Base-by-base conservation (phyloP, 2,329 filamentous ascomycete genomes). In the Chalaropsis ovoidea region DNA sequence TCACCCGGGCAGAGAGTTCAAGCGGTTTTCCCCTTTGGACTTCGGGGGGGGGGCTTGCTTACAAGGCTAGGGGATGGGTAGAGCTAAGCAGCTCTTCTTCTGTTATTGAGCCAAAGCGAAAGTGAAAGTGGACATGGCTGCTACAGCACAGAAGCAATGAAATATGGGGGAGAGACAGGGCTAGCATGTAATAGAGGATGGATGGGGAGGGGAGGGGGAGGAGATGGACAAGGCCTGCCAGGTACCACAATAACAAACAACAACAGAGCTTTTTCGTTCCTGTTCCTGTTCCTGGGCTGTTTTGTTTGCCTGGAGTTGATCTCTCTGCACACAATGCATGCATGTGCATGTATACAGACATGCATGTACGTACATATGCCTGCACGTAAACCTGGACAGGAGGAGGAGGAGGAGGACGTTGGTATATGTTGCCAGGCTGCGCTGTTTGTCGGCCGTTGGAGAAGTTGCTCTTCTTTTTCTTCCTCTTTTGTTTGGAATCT, bases 191-290 rank as follows among this genome's bases (percentile, higher is more conserved):
- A 47, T 19, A 11, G 11, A 35, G 52, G 22, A 11, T 45, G 43
- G n/a, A 24, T n/a, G 19, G n/a, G 19, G 22, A 24, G 47, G 22
- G 47, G 47, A 24, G 47, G 11, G 19, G 7, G 11, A 27, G 24
- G 47, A 7, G 15, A 19, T 19, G 24, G 27, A 58, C 27, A 35
- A 39, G 54, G 24, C 27, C 27, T 5, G 54, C 10, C 54, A 17
- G 54, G 54, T 58, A 58, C 54, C 27, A 58, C 54, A 58, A 58
- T 58, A 58, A 58, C 54, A 58, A 58, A 35, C 54, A 58, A 58
- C 24, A 58, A 58, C 54, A 58, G 27, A 35, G 54, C 54, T 58
- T 58, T 31, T 58, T 17, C 6, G 17, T 49, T 49, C 31, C 31
- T 6, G 35, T 39, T 39, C 35, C 19, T 52, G 54, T 19, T 35